Evolutionary conservation across 2,329 filamentous ascomycete genomes (phyloP), one percentile per base, ranked within the genome.

Genomic region (Dothideomycetes sp.): DNA sequence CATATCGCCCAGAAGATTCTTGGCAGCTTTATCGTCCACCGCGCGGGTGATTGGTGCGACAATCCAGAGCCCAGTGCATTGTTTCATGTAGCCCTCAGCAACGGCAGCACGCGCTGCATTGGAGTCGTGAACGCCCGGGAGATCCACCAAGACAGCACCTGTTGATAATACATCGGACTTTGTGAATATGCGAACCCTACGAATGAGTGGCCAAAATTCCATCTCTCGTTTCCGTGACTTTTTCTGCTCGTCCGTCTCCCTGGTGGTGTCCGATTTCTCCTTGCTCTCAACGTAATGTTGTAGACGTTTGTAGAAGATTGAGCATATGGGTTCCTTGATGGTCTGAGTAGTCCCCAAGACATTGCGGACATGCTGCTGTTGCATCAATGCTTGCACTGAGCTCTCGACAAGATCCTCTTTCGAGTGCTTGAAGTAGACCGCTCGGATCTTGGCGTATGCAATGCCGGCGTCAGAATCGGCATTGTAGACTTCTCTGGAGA

Each of bases 41-140:
- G 72, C 72, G 10, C 76, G 61, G 29, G 63, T 72, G 41, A 81
- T 79, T 0, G 73, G 73, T 2, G 75, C 72, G n/a, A 78, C 69
- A 37, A 79, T 72, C 73, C 73, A 80, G 0, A 79, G 52, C 3
- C 69, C 66, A 2, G 69, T 70, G 45, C 75, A 80, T 44, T 72
- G 63, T 49, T 79, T 72, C 57, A 79, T 69, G 47, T 81, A 81
- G 1, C 63, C 62, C 32, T 67, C 63, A 2, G 76, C 73, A 17
- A 80, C 68, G 2, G 72, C 68, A 30, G 69, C 66, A 36, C 76
- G 64, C 27, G 76, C 76, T 3, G 71, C 66, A 49, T 80, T 80
- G 1, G 68, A 68, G 48, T 80, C 76, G 11, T 73, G 67, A 1
- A 74, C 63, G 31, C 75, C 74, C 4, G 75, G 75, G 8, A 80